These are phyloP conservation scores for Sindora glabra DNA, from an alignment of 306 rosid species.

Conservation along the genomic window DNA sequence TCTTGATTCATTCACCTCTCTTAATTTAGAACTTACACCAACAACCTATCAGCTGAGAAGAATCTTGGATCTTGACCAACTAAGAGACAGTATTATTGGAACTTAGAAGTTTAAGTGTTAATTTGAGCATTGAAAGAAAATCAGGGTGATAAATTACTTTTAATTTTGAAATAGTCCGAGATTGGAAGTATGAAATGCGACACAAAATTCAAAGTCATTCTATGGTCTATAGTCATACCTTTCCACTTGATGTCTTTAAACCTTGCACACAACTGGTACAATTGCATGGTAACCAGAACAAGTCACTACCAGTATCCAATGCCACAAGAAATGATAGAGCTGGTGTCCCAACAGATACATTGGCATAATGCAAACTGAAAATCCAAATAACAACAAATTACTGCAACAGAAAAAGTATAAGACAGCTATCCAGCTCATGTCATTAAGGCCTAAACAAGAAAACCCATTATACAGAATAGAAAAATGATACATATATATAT, in stretches of 20 bases:
- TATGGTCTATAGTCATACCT: slow-evolving; percentile 32
- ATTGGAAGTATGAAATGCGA: background rate
- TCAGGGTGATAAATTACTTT: too few relatives aligned
- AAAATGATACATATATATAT: too few relatives aligned
- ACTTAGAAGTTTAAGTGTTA: too few relatives aligned
- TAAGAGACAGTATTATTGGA: too few relatives aligned
- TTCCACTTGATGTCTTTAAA: slow-evolving; percentile 11
- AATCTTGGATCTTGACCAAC: too few relatives aligned
- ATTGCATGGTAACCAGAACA: slow-evolving; percentile 92
- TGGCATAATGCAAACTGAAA: slow-evolving; percentile 90
- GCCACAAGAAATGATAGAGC: slow-evolving; percentile 66
- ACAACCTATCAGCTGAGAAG: too few relatives aligned
- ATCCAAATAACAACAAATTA: background rate
- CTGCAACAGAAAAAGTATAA: background rate
- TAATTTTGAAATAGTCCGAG: too few relatives aligned
- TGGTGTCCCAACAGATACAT: slow-evolving; percentile 87
- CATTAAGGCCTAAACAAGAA: too few relatives aligned
- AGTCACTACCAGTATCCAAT: slow-evolving; percentile 91
- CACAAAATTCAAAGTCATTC: background rate
- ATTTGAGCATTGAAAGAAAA: too few relatives aligned
- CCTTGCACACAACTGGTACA: slow-evolving; percentile 46
- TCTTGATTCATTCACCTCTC: too few relatives aligned
- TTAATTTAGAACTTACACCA: too few relatives aligned
- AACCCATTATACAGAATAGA: too few relatives aligned
- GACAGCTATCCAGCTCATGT: background rate